phyloP scores from a whole-genome alignment of 192 early-diverging fungal genomes.

The Coemansia guatemalensis region DNA sequence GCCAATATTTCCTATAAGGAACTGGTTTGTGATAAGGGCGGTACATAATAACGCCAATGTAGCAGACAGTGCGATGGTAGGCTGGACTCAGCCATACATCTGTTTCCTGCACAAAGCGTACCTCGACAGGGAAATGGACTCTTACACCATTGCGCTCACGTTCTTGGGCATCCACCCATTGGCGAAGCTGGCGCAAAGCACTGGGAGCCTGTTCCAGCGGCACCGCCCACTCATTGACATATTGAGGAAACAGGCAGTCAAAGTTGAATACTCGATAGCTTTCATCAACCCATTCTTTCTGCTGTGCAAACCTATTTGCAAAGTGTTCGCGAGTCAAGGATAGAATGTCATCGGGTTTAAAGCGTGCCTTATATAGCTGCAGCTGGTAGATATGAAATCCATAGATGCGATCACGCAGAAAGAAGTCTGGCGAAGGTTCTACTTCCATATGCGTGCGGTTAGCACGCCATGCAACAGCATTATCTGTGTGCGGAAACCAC shows the following conservation, averaged over 20 bases:
- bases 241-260: conserved; percentile 70
- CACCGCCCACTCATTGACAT: conserved; percentile 80
- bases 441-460: conserved; percentile 56
- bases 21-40: conserved; percentile 68
- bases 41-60: conserved; percentile 75
- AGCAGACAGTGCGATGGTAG: conserved; percentile 64
- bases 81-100: conserved; percentile 73
- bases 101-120: conserved; percentile 56
- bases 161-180: conserved; percentile 54
- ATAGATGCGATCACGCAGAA: conserved; percentile 28
- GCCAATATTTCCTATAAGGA: conserved; percentile 72
- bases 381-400: conserved; percentile 54
- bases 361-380: conserved; percentile 55
- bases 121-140: conserved; percentile 75
- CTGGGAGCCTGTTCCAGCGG: conserved; percentile 58
- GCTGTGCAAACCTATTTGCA: conserved; percentile 49
- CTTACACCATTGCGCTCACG: conserved; percentile 41
- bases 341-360: conserved; percentile 21
- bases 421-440: conserved; percentile 16
- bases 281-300: conserved; percentile 58
- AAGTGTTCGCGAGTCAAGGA: conserved; percentile 56
- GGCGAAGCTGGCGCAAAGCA: conserved; percentile 56
- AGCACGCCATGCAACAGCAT: conserved; percentile 66
- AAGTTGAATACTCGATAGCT: conserved; percentile 67
- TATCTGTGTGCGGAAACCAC: conserved; percentile 78